phyloP scores from a whole-genome alignment of 768 basidiomycete species.

The Naganishia randhawae region DNA sequence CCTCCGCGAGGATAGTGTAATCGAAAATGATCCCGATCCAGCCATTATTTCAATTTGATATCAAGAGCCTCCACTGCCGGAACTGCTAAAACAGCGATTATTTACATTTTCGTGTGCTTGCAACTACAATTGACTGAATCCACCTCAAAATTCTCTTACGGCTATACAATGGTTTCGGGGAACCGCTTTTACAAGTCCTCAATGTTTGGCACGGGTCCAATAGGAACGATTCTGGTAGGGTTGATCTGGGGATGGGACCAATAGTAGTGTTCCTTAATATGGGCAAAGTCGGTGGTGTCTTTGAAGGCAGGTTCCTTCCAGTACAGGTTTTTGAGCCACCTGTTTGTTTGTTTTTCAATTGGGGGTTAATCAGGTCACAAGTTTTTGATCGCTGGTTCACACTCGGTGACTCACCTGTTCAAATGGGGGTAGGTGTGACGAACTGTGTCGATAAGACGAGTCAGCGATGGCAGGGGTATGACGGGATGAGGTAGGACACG shows the following conservation, averaged over 20 bases:
- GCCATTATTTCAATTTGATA: too few relatives aligned
- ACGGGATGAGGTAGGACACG: neutral
- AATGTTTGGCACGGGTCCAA: slow-evolving; percentile 69
- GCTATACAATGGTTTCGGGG: too few relatives aligned
- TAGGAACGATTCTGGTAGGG: slow-evolving; percentile 69
- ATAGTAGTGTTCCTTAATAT: slow-evolving; percentile 51
- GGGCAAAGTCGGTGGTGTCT: slow-evolving; percentile 70
- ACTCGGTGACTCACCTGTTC: slow-evolving; percentile 72
- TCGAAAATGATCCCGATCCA: too few relatives aligned
- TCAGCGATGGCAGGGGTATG: neutral
- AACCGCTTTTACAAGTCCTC: slow-evolving; percentile 57
- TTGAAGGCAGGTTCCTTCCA: slow-evolving; percentile 87
- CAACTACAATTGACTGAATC: too few relatives aligned
- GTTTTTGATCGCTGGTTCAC: too few relatives aligned
- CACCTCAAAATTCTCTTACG: too few relatives aligned
- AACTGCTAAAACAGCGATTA: too few relatives aligned
- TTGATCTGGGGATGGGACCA: slow-evolving; percentile 62
- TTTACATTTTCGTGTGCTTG: too few relatives aligned
- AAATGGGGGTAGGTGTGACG: slow-evolving; percentile 82
- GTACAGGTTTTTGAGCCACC: slow-evolving; percentile 80
- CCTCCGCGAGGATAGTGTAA: too few relatives aligned
- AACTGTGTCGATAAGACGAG: slow-evolving; percentile 49
- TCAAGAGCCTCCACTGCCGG: too few relatives aligned
- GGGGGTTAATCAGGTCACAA: too few relatives aligned
- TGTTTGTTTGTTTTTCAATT: slow-evolving; percentile 71